A percentile compares a stretch with the other conserved stretches of the same genome.
These are phyloP conservation scores for Trypanosoma platydactyli DNA, from an alignment of 208 protist genomes.

Conservation along the genomic window DNA sequence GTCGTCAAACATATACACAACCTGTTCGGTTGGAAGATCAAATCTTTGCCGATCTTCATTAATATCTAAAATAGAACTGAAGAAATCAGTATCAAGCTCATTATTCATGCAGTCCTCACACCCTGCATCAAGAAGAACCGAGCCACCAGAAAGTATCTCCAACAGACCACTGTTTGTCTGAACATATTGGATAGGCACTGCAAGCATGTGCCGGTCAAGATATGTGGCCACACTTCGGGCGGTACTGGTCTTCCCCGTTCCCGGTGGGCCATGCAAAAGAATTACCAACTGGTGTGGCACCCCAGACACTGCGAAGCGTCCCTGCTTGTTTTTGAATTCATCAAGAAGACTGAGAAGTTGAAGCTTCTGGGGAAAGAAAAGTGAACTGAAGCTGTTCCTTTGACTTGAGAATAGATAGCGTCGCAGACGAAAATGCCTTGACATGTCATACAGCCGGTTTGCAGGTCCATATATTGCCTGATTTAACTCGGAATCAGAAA, in stretches of 20 bases:
- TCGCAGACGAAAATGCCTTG: conserved; percentile 17
- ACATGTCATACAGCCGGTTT: background rate
- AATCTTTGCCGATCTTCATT: background rate
- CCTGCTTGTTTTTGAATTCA: conserved; percentile 60
- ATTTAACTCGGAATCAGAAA: conserved; percentile 22
- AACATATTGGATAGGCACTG: conserved; percentile 67
- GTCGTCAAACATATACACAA: conserved; percentile 86
- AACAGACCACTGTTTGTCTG: conserved; percentile 65
- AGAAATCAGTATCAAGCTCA: background rate
- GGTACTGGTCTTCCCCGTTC: conserved; percentile 93
- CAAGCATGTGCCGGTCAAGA: conserved; percentile 70
- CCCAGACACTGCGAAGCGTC: conserved; percentile 62
- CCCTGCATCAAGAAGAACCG: conserved; percentile 10
- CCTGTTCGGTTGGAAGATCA: conserved; percentile 44
- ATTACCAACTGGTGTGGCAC: conserved; percentile 69
- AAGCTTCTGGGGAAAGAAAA: conserved; percentile 85
- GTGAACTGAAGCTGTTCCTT: conserved; percentile 60
- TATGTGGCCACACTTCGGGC: conserved; percentile 83
- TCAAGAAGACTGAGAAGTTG: conserved; percentile 64
- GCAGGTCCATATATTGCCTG: background rate
- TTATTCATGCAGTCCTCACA: conserved; percentile 4
- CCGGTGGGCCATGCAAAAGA: conserved; percentile 90
- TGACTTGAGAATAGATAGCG: conserved; percentile 18
- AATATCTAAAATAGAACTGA: background rate
- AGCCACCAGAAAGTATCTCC: conserved; percentile 33